A percentile compares a stretch with the other conserved stretches of the same genome.
Conservation (phyloP, 176 grass and related monocot genomes). For the Oryza meyeriana region DNA sequence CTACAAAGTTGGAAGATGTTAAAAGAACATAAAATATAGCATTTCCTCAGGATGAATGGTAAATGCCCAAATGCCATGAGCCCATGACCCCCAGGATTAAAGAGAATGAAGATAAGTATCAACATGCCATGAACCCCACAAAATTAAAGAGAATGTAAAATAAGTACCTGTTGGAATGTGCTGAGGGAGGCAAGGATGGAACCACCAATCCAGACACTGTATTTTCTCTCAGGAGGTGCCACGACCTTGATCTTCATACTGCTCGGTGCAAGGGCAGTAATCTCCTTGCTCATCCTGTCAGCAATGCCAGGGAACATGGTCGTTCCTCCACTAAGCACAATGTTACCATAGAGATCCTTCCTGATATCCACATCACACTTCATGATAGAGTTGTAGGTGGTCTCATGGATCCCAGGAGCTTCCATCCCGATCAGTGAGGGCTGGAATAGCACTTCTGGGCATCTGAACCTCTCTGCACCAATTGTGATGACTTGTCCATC, state of each 20-base stretch:
- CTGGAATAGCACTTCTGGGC: slow-evolving; percentile 50
- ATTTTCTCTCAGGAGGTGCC: slow-evolving; percentile 46
- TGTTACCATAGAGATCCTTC: slow-evolving; percentile 51
- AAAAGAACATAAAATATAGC: background rate
- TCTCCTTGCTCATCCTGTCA: slow-evolving; percentile 55
- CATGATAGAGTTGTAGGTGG: slow-evolving; percentile 56
- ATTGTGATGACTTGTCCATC: slow-evolving; percentile 49
- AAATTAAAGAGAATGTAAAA: background rate
- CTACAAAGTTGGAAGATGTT: background rate
- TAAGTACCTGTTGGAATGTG: slow-evolving; percentile 47
- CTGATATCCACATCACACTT: slow-evolving; percentile 49
- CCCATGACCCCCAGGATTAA: background rate
- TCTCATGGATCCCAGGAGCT: slow-evolving; percentile 49
- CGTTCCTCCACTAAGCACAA: slow-evolving; percentile 46
- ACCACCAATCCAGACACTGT: slow-evolving; percentile 48
- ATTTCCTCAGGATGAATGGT: background rate
- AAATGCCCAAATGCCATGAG: background rate
- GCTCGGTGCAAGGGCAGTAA: slow-evolving; percentile 46
- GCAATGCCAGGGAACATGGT: slow-evolving; percentile 54
- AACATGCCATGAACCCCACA: background rate
- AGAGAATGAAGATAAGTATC: slow-evolving; percentile 4
- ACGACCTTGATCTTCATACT: slow-evolving; percentile 54
- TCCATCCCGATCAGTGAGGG: slow-evolving; percentile 47
- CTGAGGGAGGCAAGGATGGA: slow-evolving; percentile 49
- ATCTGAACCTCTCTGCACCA: slow-evolving; percentile 44